Evolutionary conservation across 2,329 filamentous ascomycete genomes (phyloP).

Genomic region (Aquanectria penicillioides): DNA sequence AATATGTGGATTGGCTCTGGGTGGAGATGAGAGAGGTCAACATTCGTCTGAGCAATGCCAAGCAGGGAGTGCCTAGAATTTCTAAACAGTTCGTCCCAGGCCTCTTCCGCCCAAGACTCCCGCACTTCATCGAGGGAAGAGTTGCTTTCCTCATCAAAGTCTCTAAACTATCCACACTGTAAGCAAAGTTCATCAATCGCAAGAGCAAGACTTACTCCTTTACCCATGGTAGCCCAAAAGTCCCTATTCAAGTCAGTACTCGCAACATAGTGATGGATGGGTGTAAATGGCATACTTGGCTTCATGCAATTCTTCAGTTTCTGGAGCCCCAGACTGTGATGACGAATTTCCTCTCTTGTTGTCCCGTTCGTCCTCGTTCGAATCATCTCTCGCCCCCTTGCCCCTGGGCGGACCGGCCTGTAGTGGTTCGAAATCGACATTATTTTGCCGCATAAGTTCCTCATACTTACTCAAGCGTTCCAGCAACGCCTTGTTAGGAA

Average conservation of each 20-base stretch:
- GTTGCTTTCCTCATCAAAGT: neutral
- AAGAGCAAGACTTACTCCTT: neutral
- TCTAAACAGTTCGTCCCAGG: constrained; percentile 50
- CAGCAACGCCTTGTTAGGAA: constrained; percentile 67
- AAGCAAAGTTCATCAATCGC: neutral
- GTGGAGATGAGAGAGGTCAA: constrained; percentile 63
- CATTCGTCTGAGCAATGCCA: constrained; percentile 49
- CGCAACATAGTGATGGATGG: no score
- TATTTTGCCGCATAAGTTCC: constrained; percentile 62
- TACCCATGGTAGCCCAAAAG: constrained; percentile 4
- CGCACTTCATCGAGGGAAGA: neutral
- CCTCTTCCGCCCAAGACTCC: constrained; percentile 24
- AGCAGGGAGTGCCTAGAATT: constrained; percentile 62
- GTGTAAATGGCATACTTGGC: neutral
- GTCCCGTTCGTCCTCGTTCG: neutral
- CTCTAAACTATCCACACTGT: neutral
- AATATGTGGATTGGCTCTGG: constrained; percentile 57
- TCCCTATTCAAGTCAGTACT: neutral
- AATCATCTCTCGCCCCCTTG: neutral
- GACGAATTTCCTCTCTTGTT: neutral
- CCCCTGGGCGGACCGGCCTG: constrained; percentile 28
- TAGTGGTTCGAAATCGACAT: constrained; percentile 63
- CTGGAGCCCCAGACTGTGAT: no score
- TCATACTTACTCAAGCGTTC: constrained; percentile 68
- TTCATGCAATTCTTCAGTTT: no score